phyloP scores from a whole-genome alignment of 257 asterid genomes.

The Forsythia viridissima region DNA sequence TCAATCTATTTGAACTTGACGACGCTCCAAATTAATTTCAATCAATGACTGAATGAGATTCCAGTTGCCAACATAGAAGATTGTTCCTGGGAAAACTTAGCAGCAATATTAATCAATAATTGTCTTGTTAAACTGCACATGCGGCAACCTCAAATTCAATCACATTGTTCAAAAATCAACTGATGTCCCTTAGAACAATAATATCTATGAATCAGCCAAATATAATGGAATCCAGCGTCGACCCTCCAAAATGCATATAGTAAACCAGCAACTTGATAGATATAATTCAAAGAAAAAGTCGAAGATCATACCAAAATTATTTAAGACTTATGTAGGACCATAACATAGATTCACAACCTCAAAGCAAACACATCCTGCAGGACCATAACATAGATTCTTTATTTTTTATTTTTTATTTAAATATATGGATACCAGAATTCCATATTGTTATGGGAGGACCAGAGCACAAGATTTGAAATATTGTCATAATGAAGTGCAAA shows the following conservation, averaged over 20 bases:
- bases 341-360: conserved; percentile 10
- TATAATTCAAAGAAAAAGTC: background rate
- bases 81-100: conserved; percentile 20
- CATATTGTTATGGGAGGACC: too few relatives aligned
- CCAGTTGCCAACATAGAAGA: conserved; percentile 6
- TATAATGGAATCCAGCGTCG: background rate
- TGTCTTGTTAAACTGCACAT: conserved; percentile 5
- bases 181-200: conserved; percentile 3
- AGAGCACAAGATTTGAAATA: too few relatives aligned
- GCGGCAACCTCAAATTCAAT: conserved; percentile 11
- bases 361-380: conserved; percentile 5
- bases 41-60: background rate
- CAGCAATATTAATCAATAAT: background rate
- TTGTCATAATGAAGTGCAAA: too few relatives aligned
- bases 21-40: background rate
- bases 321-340: background rate
- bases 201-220: conserved; percentile 6
- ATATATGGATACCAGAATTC: too few relatives aligned
- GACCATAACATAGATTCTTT: background rate
- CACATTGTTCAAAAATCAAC: conserved; percentile 7
- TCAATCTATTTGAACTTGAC: conserved; percentile 19
- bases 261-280: background rate
- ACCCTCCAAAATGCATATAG: conserved; percentile 9
- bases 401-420: too few relatives aligned
- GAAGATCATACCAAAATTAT: background rate